Evolutionary conservation across 306 rosid genomes (phyloP), one percentile per base, ranked within the genome.

Genomic region (Medicago arabica): DNA sequence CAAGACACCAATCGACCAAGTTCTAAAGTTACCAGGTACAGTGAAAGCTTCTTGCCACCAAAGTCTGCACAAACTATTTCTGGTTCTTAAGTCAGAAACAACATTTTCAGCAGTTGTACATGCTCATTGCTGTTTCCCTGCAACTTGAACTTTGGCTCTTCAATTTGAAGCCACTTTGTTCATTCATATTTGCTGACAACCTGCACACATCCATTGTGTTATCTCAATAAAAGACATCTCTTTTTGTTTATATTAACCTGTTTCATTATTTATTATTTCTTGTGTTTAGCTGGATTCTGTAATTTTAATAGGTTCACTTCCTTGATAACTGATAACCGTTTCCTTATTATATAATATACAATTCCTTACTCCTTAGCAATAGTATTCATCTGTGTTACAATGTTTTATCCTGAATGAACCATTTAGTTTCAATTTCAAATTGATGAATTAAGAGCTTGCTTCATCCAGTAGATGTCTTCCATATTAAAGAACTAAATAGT

Each of bases 151-250:
- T 84, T 87, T 96, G 96, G 97, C 87, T 84, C 99, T 88, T 90
- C 90, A 84, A 81, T 88, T 86, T 88, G 97, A 86, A 83, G 91
- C 87, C 96, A 88, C 92, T 85, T 87, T 92, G 95, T 86, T 85
- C 96, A 86, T 84, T 87, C 96, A 86, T 82, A 85, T 78, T 86
- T 82, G 92, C 88, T 85, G 83, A 84, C 86, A 87, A 92, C 99
- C 99, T 96, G 99, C 99, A 96, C 88, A 92, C 87, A 88, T 85
- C 86, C 97, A 89, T 85, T 85, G 82, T 82, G 97, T 96, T 76
- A 96, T 85, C 83, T 85, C 82, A 88, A 86, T 85, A 86, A 89
- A 90, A 92, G 88, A 82, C 81, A 83, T 86, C 80, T 85, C 75
- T 68, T 80, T 71, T 83, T 81, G 81, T 84, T 73, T 67, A 82